Evolutionary conservation across 192 early-diverging fungal genomes (phyloP), one percentile per base, ranked within the genome.

Genomic region (Coemansia asiatica): DNA sequence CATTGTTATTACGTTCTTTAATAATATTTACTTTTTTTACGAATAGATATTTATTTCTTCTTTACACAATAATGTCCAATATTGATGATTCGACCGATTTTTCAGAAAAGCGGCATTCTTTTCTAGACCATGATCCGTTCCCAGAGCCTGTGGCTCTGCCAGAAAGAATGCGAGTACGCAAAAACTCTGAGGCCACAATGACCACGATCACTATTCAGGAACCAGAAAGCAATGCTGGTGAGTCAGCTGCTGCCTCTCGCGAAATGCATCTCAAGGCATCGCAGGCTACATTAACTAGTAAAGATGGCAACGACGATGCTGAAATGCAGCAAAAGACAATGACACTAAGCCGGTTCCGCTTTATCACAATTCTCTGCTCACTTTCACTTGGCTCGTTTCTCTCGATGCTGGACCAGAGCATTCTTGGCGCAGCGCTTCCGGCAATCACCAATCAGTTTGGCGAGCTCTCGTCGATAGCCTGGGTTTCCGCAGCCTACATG

Each of bases 401-500:
- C 9, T 75, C 85, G 4, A 79, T 80, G 23, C 70, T 91, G 27
- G 90, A 91, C 67, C 83, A 83, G 63, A 91, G 89, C 28, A 89
- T 91, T 54, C 82, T 91, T 19, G 70, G 85, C 18, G 86, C 88
- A 0, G 89, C 90, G 4, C 68, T 88, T 47, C 75, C 85, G 10
- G 68, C 64, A 16, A 91, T 91, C 61, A 83, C 83, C 27, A 56
- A 65, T 25, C 83, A 86, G 25, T 88, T 90, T 53, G 66, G 77
- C 12, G 74, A 65, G 22, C 74, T 89, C 31, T 78, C 76, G 28
- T 69, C 85, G 23, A 85, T 91, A 64, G 74, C 87, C 8, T 95
- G 93, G 93, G 87, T 93, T 19, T 90, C 87, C 9, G 84, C 85
- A 2, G 77, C 84, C 21, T 91, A 87, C 66, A 67, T 90, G 54